Percentiles rank a stretch among this genome's conserved stretches.
Conservation (phyloP, 2,329 filamentous ascomycete species). For the Paradendryphiella salina region DNA sequence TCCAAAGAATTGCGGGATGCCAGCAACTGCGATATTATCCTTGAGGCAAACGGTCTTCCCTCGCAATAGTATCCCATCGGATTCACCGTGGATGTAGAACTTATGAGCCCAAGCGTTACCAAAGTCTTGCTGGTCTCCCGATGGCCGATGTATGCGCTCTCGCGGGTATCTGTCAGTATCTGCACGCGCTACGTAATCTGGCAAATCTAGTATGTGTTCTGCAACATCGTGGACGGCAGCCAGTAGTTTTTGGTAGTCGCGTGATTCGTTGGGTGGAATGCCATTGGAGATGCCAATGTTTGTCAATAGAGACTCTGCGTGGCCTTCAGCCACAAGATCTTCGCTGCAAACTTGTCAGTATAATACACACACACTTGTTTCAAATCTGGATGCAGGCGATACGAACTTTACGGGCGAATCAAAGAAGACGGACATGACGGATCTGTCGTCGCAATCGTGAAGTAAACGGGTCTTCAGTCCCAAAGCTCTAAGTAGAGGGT, state of each 20-base stretch:
- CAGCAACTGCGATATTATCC: constrained; percentile 59
- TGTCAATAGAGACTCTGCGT: constrained; percentile 27
- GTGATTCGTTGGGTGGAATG: constrained; percentile 45
- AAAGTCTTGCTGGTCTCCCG: constrained; percentile 36
- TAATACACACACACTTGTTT: neutral
- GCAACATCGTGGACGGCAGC: constrained; percentile 59
- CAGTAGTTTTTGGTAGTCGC: constrained; percentile 55
- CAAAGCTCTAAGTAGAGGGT: neutral
- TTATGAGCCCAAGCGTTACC: constrained; percentile 58
- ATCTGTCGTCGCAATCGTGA: neutral
- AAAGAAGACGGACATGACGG: constrained; percentile 36
- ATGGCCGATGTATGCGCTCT: constrained; percentile 49
- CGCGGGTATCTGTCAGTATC: constrained; percentile 53
- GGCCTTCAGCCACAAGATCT: constrained; percentile 28
- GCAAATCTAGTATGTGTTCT: constrained; percentile 49
- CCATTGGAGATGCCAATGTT: constrained; percentile 30
- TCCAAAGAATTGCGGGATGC: constrained; percentile 58
- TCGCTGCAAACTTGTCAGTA: constrained; percentile 19
- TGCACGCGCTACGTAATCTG: constrained; percentile 53
- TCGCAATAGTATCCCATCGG: constrained; percentile 17
- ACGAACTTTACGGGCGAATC: constrained; percentile 33
- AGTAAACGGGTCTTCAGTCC: neutral
- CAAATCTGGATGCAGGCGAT: no score
- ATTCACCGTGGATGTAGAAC: constrained; percentile 50
- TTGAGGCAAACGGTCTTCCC: constrained; percentile 58